Conservation (phyloP, 108 stramenopile species). For the Cyclotella sp. region DNA sequence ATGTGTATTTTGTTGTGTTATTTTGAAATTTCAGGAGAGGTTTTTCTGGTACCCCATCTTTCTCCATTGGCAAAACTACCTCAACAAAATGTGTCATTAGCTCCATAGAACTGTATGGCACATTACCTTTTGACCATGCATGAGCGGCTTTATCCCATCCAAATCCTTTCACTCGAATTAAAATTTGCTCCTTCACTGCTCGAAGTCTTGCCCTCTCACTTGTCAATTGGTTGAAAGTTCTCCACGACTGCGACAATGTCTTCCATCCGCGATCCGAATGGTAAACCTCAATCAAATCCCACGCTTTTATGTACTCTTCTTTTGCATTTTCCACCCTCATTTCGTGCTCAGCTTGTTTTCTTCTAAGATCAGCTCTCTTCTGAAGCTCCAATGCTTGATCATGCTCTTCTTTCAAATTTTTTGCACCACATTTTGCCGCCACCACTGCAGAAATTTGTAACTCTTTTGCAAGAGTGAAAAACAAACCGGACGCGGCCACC, state of each 20-base stretch:
- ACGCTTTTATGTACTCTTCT: neutral
- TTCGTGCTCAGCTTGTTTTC: neutral
- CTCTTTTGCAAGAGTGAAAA: neutral
- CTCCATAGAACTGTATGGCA: neutral
- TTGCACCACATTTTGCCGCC: neutral
- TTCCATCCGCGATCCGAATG: neutral
- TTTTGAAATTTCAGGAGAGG: neutral
- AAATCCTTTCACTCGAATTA: neutral
- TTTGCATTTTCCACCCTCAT: neutral
- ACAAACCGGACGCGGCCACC: neutral
- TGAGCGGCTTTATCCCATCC: neutral
- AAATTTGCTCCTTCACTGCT: neutral
- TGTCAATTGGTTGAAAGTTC: neutral
- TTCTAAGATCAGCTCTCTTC: neutral
- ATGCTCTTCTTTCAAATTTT: neutral
- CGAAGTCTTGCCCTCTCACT: neutral
- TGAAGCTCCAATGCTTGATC: neutral
- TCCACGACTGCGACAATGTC: neutral
- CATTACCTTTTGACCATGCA: neutral
- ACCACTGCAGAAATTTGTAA: neutral
- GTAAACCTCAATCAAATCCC: neutral
- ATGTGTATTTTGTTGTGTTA: neutral
- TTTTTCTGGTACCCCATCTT: neutral
- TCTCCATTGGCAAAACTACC: neutral
- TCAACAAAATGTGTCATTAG: slow-evolving; percentile 8